Evolutionary conservation across 1,284 basidiomycete genomes (phyloP), one percentile per base, ranked within the genome.

Genomic region (Sutorius eximius): DNA sequence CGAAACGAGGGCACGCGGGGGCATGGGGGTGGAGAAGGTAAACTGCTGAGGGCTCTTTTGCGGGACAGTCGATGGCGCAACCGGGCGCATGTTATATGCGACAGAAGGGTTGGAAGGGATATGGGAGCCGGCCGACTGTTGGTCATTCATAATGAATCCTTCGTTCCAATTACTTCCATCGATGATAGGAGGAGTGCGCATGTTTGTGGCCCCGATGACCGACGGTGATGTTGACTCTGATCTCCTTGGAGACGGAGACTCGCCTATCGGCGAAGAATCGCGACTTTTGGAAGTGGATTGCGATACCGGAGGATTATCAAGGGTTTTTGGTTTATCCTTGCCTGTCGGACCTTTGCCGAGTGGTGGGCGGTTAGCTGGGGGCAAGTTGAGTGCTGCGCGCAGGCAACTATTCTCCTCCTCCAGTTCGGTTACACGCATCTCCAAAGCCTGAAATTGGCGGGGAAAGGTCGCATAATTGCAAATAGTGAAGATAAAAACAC

Each of bases 351-450:
- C 89, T 71, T 85, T 90, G 44, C 89, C 90, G 49, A 92, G 78
- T 5, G 83, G 72, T 10, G 82, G 80, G 58, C 89, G 79, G 67
- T 79, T 82, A 56, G 88, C 86, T 29, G 88, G 86, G 0, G 91
- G 91, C 24, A 95, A 75, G 62, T 81, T 85, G 51, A 95, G 79
- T 36, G 86, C 82, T 44, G 86, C 83, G 44, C 93, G 85, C 49
- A 95, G 80, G 62, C 81, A 82, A 45, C 76, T 78, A 70, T 95
- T 95, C 76, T 95, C 93, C 56, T 87, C 85, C 74, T 95, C 91
- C 48, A 95, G 82, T 67, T 91, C 85, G 51, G 85, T 73, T 53
- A 95, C 91, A 63, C 92, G 82, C 67, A 87, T 76, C 73, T 95
- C 93, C 53, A 95, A 76, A 49, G 88, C 85, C 89, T 91, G 72